Base-by-base conservation (phyloP, 2,329 filamentous ascomycete species). In the Ceratocystis harringtonii region DNA sequence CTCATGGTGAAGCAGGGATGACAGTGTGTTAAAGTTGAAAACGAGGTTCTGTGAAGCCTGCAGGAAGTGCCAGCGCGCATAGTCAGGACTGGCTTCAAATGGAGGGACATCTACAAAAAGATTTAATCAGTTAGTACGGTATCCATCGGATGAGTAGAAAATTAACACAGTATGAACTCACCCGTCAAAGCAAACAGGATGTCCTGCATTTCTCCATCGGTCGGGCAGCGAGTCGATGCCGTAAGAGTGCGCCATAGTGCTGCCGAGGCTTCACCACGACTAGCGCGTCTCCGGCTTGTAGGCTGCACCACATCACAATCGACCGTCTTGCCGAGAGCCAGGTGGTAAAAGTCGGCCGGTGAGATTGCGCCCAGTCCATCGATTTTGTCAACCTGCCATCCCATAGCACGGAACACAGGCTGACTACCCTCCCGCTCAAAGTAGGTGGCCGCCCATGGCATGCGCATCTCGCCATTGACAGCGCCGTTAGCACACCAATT, bases 361-460 rank as follows among this genome's bases (percentile, higher is more conserved):
- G 66, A 64, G n/a, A 67, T 22, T 7, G 66, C 66, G 5, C 66
- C 66, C n/a, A 67, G 32, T 2, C 66, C 66, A 43, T 67, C 66
- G 32, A 67, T 44, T 15, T 45, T 55, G 25, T 67, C 66, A 3
- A 67, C 48, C 25, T 67, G 45, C 66, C 66, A 67, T 19, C 58
- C 66, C 66, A 67, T 67, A 1, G 66, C 66, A 12, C 66, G 60
- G 30, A 67, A 65, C 44, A 67, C 63, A 2, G 63, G 58, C 12
- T 50, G 45, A 1, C 36, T 41, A 7, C 43, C 36, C 45, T 67
- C 63, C 2, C 36, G 50, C 32, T 67, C 66, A 67, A 67, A 67
- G 66, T 67, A 67, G 22, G 66, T 64, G 3, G 65, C 65, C 5
- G 62, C 62, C 65, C 65, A 67, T 19, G 65, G 65, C 32, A 67